Percentiles rank a stretch among this genome's conserved stretches.
These are phyloP conservation scores for Colletotrichum sp. DNA, from an alignment of 2,329 filamentous ascomycete species.

Conservation along the genomic window DNA sequence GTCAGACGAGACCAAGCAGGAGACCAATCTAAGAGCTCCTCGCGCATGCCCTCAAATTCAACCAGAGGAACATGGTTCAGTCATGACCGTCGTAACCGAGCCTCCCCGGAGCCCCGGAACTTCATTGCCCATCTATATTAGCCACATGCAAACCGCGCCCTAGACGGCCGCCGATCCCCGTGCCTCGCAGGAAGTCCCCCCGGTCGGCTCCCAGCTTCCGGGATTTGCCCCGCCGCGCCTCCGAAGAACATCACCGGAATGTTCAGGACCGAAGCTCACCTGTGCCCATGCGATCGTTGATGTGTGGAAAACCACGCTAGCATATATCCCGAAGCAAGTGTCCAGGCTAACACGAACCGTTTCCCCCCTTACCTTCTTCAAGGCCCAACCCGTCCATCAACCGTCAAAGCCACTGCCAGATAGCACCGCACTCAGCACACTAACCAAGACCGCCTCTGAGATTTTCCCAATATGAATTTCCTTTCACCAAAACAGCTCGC, in stretches of 20 bases:
- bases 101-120: not conserved
- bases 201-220: not conserved
- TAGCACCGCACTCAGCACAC: not conserved
- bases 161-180: not conserved
- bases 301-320: not conserved
- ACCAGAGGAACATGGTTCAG: accelerated
- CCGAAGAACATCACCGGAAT: not conserved
- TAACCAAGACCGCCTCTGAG: not conserved
- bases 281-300: not conserved
- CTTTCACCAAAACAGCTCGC: not conserved
- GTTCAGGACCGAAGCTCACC: not conserved
- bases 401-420: not conserved
- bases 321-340: not conserved
- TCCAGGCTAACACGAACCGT: not conserved
- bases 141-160: not conserved
- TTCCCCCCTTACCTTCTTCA: not conserved
- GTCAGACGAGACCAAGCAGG: not conserved
- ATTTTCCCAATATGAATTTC: not conserved
- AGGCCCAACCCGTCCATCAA: not conserved
- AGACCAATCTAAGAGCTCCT: accelerated
- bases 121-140: not conserved
- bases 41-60: accelerated
- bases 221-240: not conserved
- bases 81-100: not conserved
- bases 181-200: not conserved